These are phyloP conservation scores for Lolium rigidum DNA, from an alignment of 176 grass and related monocot species.

Conservation along the genomic window DNA sequence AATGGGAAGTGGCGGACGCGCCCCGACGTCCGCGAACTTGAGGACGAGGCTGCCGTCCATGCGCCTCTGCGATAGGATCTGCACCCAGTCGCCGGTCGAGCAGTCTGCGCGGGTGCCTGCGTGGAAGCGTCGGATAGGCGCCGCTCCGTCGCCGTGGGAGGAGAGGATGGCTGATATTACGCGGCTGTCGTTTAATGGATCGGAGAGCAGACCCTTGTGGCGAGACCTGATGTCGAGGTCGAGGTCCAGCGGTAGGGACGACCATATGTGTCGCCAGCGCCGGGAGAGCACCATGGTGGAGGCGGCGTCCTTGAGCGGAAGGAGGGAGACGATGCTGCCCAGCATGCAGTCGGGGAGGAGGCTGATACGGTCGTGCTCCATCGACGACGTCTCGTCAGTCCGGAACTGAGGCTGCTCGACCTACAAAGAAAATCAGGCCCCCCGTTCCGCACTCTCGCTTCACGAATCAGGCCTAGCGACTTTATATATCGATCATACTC, in stretches of 20 bases:
- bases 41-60: not conserved
- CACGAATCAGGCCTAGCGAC: too few relatives aligned
- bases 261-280: not conserved
- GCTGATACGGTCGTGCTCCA: not conserved
- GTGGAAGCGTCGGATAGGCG: not conserved
- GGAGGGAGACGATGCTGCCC: constrained; percentile 9
- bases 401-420: too few relatives aligned
- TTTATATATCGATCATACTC: too few relatives aligned
- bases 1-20: not conserved
- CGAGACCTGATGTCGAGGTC: not conserved
- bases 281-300: not conserved
- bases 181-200: not conserved
- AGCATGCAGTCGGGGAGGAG: not conserved
- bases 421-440: too few relatives aligned
- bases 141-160: not conserved
- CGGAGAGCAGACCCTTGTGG: not conserved
- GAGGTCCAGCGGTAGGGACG: not conserved
- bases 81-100: not conserved
- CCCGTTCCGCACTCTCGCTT: too few relatives aligned
- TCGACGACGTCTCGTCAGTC: too few relatives aligned
- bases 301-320: not conserved
- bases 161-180: not conserved
- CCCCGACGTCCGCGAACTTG: not conserved
- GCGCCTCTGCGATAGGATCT: not conserved
- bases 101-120: not conserved